A percentile compares a stretch with the other conserved stretches of the same genome.
phyloP scores from a whole-genome alignment of 148 eudicot genomes.

The Diospyros lotus region DNA sequence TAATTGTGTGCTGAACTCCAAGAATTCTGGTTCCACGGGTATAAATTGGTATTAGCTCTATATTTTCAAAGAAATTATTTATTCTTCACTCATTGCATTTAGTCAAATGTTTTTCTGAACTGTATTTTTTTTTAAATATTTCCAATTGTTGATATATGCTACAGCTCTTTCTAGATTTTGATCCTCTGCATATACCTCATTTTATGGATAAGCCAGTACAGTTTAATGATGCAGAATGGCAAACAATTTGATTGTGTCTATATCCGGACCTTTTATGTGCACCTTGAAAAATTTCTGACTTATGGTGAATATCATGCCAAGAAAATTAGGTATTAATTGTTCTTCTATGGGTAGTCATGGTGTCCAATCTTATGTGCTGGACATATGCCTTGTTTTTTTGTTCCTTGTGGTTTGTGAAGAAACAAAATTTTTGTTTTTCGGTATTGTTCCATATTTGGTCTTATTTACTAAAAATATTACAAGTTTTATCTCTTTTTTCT shows the following conservation, averaged over 20 bases:
- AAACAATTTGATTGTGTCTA: not conserved
- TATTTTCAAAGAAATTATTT: conserved; percentile 43
- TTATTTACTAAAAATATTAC: not conserved
- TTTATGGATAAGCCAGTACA: not conserved
- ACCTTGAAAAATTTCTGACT: not conserved
- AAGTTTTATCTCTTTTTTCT: not conserved
- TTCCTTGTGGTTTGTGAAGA: too few species aligned
- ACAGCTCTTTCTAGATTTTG: too few species aligned
- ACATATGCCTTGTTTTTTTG: not conserved
- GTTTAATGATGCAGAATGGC: not conserved
- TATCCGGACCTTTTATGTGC: not conserved
- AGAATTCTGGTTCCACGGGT: conserved; percentile 93
- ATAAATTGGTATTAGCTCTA: conserved; percentile 96
- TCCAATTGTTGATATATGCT: too few species aligned
- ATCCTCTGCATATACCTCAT: not conserved
- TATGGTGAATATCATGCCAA: not conserved
- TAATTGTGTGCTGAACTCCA: conserved; percentile 99
- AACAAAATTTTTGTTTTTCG: too few species aligned
- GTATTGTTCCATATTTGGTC: not conserved
- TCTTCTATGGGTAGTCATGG: not conserved
- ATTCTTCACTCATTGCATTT: not conserved
- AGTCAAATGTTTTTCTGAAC: not conserved
- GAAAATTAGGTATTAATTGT: not conserved
- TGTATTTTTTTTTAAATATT: not conserved
- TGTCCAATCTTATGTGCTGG: not conserved